These are phyloP conservation scores for Asterella californica DNA, from an alignment of 225 moss, liverwort and hornwort species.

Conservation along the genomic window DNA sequence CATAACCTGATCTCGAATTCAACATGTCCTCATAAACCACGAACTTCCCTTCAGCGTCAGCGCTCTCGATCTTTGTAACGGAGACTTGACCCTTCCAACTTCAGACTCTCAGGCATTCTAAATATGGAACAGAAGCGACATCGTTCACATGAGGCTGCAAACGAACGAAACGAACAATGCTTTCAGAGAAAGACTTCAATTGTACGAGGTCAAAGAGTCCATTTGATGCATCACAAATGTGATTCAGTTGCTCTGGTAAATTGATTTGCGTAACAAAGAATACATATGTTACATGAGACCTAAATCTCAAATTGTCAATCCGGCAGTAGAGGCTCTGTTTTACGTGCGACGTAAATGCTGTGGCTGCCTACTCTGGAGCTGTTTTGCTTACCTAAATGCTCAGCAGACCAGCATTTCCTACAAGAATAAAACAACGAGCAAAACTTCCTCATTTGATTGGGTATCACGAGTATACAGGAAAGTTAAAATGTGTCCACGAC, in stretches of 20 bases:
- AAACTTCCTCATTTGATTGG: slow-evolving; percentile 26
- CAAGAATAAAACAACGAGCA: slow-evolving; percentile 16
- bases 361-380: slow-evolving; percentile 13
- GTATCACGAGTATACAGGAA: slow-evolving; percentile 19
- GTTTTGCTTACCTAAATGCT: slow-evolving; percentile 12
- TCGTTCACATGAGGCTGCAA: background rate
- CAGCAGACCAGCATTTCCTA: slow-evolving; percentile 18
- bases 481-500: background rate
- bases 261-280: slow-evolving; percentile 19
- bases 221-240: slow-evolving; percentile 13
- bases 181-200: no score
- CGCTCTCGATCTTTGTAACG: no score
- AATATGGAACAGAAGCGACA: background rate
- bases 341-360: slow-evolving; percentile 9
- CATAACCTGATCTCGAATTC: no score
- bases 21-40: no score
- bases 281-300: slow-evolving; percentile 29
- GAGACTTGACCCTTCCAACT: no score
- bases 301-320: slow-evolving; percentile 19
- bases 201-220: background rate
- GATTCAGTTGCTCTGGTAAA: background rate
- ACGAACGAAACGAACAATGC: background rate
- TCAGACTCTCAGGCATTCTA: background rate
- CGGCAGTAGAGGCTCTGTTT: background rate
- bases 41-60: no score